Conservation (phyloP, 1,284 basidiomycete species). For the Vanrija pseudolonga region DNA sequence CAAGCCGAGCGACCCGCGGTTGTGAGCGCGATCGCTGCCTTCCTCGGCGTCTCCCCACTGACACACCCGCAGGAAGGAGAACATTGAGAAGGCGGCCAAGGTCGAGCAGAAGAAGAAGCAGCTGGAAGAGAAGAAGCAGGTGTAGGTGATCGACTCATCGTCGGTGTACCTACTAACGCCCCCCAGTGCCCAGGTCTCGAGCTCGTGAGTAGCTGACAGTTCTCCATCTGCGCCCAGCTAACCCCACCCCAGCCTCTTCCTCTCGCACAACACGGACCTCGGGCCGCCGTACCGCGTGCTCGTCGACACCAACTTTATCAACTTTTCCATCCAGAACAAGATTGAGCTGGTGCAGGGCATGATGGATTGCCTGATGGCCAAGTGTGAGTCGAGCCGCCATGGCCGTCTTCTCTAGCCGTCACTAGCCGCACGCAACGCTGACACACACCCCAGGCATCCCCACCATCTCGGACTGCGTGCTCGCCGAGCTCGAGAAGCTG, state of each 20-base stretch:
- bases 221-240: background rate
- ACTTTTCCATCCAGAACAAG: conserved; percentile 97
- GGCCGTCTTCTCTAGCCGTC: conserved; percentile 2
- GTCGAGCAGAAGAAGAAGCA: conserved; percentile 51
- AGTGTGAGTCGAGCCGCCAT: conserved; percentile 64
- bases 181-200: conserved; percentile 28
- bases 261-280: conserved; percentile 92
- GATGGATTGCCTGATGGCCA: conserved; percentile 99
- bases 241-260: conserved; percentile 66
- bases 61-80: conserved; percentile 49
- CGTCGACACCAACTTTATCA: conserved; percentile 99
- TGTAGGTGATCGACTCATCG: conserved; percentile 47
- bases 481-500: conserved; percentile 96
- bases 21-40: conserved; percentile 59
- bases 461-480: conserved; percentile 96
- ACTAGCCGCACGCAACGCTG: background rate
- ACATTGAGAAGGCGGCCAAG: conserved; percentile 53
- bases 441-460: conserved; percentile 69
- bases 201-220: conserved; percentile 8
- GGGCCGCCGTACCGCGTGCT: conserved; percentile 96
- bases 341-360: conserved; percentile 93
- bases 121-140: conserved; percentile 49
- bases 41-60: too few species aligned
- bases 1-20: conserved; percentile 86
- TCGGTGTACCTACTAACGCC: too few species aligned